A percentile compares a stretch with the other conserved stretches of the same genome.
These are phyloP conservation scores for Haplosporangium sp. DNA, from an alignment of 371 early-diverging fungal genomes.

Conservation along the genomic window DNA sequence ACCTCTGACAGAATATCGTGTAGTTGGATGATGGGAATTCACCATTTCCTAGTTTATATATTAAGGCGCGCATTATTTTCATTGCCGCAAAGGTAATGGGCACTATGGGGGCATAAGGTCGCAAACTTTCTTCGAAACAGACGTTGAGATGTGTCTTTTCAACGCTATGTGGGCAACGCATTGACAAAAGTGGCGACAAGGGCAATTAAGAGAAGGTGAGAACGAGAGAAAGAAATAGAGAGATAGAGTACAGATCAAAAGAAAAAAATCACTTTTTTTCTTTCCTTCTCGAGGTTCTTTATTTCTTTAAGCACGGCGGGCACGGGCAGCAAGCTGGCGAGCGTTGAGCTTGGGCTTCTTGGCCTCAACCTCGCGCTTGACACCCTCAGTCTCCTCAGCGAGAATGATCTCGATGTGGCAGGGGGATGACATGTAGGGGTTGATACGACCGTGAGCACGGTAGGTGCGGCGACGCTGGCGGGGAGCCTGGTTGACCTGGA, in stretches of 20 bases:
- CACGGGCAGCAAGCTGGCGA: conserved; percentile 69
- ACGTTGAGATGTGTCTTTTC: too few species aligned
- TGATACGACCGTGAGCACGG: conserved; percentile 98
- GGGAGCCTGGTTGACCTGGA: conserved; percentile 99
- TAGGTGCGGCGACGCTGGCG: conserved; percentile 98
- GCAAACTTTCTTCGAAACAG: too few species aligned
- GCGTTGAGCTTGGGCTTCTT: conserved; percentile 70
- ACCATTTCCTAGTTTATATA: too few species aligned
- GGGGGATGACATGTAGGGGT: conserved; percentile 96
- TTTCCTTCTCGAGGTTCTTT: background rate
- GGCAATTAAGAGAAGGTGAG: too few species aligned
- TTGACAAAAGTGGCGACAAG: too few species aligned
- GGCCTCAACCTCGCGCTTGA: conserved; percentile 75
- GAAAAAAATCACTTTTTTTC: background rate
- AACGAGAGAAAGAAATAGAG: background rate
- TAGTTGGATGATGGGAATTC: too few species aligned
- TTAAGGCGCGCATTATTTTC: too few species aligned
- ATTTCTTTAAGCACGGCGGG: conserved; percentile 59
- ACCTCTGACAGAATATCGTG: too few species aligned
- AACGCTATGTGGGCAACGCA: too few species aligned
- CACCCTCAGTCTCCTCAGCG: conserved; percentile 86
- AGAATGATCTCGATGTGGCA: conserved; percentile 98
- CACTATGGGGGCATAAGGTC: too few species aligned
- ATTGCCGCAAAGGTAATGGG: too few species aligned
- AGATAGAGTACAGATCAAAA: conserved; percentile 1